A percentile compares a stretch with the other conserved stretches of the same genome.
These are phyloP conservation scores for Mycena metata DNA, from an alignment of 768 basidiomycete genomes.

Conservation along the genomic window DNA sequence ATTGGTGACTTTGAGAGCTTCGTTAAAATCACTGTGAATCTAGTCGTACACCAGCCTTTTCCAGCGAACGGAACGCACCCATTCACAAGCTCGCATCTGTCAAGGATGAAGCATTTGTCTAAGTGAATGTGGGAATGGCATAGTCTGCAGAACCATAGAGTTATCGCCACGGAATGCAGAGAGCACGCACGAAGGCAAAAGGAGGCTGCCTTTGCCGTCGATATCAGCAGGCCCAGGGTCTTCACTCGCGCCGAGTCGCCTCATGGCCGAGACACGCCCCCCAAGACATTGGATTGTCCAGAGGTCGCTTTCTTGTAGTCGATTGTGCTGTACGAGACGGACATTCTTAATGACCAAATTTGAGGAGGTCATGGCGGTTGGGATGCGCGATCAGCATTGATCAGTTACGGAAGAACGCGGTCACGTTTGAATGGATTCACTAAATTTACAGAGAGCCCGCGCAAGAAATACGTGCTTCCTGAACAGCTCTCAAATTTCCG, in stretches of 20 bases:
- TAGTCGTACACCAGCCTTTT: neutral
- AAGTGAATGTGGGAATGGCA: slow-evolving; percentile 78
- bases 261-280: slow-evolving; percentile 13
- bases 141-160: slow-evolving; percentile 45
- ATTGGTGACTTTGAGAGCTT: slow-evolving; percentile 67
- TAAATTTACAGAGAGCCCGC: too few relatives aligned
- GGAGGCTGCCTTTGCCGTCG: slow-evolving; percentile 45
- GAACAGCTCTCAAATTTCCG: too few relatives aligned
- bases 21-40: slow-evolving; percentile 62
- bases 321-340: slow-evolving; percentile 24
- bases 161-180: neutral
- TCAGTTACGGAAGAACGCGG: too few relatives aligned
- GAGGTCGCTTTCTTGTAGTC: slow-evolving; percentile 2
- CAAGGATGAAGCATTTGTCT: slow-evolving; percentile 78
- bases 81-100: slow-evolving; percentile 63
- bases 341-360: slow-evolving; percentile 28
- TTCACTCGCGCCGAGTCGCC: slow-evolving; percentile 17
- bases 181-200: slow-evolving; percentile 49
- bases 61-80: slow-evolving; percentile 56
- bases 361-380: neutral
- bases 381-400: too few relatives aligned
- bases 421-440: too few relatives aligned
- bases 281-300: slow-evolving; percentile 28
- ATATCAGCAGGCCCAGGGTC: slow-evolving; percentile 6
- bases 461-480: too few relatives aligned